Base-by-base conservation (phyloP, 257 asterid species). In the Ballota nigra region DNA sequence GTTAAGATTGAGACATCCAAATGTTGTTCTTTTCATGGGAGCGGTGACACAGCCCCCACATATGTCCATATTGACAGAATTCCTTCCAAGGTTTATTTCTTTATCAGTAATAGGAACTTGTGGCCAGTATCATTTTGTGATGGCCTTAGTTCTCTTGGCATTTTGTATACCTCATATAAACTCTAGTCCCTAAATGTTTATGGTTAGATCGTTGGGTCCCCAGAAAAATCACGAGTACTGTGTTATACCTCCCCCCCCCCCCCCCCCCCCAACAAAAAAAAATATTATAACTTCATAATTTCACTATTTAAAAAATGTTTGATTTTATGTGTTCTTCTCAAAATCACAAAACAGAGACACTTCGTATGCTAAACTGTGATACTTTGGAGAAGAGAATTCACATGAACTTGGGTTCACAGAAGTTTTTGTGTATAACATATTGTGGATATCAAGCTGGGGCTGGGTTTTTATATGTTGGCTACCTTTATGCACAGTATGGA, bases 21-120 rank as follows among this genome's bases (percentile, higher is more conserved):
- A 95, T 84, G 93, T 95, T 59, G 99, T 95, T 52, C 95, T 95
- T 74, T 88, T 95, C 83, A 95, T 92, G 99, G 99, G 99, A 78
- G 99, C 99, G 0, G 99, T 95, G 69, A 83, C 90, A 52, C 87
- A 83, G 16, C 97, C 99, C 68, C 99, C 99, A 41, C 89, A 92
- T 81, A 85, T 95, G 81, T 92, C 99, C 76, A 95, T 95, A 82
- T 72, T 92, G 84, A 92, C 99, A 3, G 99, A 95, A 74, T 95
- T 80, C 75, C 91, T 95, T 29, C 98, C 99, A 66, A 95, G 99
- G 99, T 95, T 77, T 76, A 73, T 70, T 61, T 74, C 70, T 70
- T 31, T 63, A 45, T 41, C 19, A 15, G 59, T 41, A 38, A 4
- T 18, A 26, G 59, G 23, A 38, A 6, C 52, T 57, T 45, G 13